A percentile compares a stretch with the other conserved stretches of the same genome.
phyloP scores from a whole-genome alignment of 208 protist genomes.

The Acanthamoeba lenticulata region DNA sequence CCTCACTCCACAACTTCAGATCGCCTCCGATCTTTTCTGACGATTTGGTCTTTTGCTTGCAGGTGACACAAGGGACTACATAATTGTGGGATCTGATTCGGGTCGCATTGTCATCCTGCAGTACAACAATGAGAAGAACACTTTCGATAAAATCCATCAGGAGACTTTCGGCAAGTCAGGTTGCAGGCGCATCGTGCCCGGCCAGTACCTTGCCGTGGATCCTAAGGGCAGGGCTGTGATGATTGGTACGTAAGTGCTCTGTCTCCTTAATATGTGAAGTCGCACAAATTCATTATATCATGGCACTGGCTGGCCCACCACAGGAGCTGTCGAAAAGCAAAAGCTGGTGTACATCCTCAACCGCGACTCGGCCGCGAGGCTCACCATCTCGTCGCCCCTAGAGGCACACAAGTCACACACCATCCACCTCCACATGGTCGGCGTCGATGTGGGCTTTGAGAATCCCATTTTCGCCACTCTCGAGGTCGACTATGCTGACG shows the following conservation, averaged over 20 bases:
- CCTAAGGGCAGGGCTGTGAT: slow-evolving; percentile 95
- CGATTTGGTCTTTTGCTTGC: background rate
- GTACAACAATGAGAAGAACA: slow-evolving; percentile 90
- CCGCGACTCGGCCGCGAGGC: slow-evolving; percentile 85
- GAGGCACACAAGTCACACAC: slow-evolving; percentile 93
- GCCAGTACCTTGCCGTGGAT: slow-evolving; percentile 95
- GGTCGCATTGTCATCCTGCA: slow-evolving; percentile 95
- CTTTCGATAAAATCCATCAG: slow-evolving; percentile 95
- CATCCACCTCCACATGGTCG: slow-evolving; percentile 87
- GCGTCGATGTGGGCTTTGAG: slow-evolving; percentile 94
- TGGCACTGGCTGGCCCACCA: background rate
- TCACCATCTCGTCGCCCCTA: slow-evolving; percentile 94
- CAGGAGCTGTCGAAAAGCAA: slow-evolving; percentile 93
- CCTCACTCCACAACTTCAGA: background rate
- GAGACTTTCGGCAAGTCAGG: slow-evolving; percentile 97
- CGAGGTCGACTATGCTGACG: slow-evolving; percentile 89
- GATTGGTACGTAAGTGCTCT: slow-evolving; percentile 87
- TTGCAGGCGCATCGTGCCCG: slow-evolving; percentile 95
- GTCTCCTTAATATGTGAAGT: too few relatives aligned
- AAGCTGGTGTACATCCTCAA: slow-evolving; percentile 96
- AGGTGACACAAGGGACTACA: slow-evolving; percentile 89
- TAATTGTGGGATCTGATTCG: slow-evolving; percentile 95
- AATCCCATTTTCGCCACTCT: slow-evolving; percentile 95
- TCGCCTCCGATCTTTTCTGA: background rate
- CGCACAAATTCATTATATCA: too few relatives aligned